A percentile compares a stretch with the other conserved stretches of the same genome.
Evolutionary conservation across 345 rosid genomes (phyloP).

Genomic region (Anastatica hierochuntica): DNA sequence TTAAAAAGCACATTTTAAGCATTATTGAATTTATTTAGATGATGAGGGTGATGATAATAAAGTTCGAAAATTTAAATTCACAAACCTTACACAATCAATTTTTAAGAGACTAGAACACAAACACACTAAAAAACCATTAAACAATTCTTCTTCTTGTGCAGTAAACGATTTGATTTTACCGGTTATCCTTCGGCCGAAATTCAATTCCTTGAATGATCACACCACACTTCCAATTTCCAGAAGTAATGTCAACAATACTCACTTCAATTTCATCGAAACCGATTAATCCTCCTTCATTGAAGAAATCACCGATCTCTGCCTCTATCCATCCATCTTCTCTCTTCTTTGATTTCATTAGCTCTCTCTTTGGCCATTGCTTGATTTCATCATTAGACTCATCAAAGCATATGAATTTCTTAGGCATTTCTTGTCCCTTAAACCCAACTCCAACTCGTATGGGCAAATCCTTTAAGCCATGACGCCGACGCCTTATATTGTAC

Average conservation of each 20-base stretch:
- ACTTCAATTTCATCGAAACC: background rate
- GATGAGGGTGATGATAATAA: too few relatives aligned
- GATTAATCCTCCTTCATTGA: constrained; percentile 3
- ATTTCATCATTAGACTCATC: background rate
- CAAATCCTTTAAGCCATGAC: constrained; percentile 1
- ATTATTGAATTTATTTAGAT: too few relatives aligned
- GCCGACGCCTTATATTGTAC: background rate
- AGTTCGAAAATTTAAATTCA: too few relatives aligned
- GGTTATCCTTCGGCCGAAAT: constrained; percentile 2
- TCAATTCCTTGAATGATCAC: constrained; percentile 15
- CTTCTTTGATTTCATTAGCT: background rate
- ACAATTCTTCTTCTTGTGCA: too few relatives aligned
- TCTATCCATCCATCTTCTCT: constrained; percentile 21
- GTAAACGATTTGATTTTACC: background rate
- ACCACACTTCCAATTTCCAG: background rate
- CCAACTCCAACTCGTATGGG: constrained; percentile 14
- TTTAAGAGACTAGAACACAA: too few relatives aligned
- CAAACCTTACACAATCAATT: too few relatives aligned
- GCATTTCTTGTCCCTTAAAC: constrained; percentile 6
- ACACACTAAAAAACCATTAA: too few relatives aligned
- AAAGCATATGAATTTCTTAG: background rate
- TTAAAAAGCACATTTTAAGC: too few relatives aligned
- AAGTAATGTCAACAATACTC: constrained; percentile 6
- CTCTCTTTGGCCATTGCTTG: background rate
- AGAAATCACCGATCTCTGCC: constrained; percentile 15